Evolutionary conservation across 2,329 filamentous ascomycete genomes (phyloP), one percentile per base, ranked within the genome.

Genomic region (Fusarium clavum): DNA sequence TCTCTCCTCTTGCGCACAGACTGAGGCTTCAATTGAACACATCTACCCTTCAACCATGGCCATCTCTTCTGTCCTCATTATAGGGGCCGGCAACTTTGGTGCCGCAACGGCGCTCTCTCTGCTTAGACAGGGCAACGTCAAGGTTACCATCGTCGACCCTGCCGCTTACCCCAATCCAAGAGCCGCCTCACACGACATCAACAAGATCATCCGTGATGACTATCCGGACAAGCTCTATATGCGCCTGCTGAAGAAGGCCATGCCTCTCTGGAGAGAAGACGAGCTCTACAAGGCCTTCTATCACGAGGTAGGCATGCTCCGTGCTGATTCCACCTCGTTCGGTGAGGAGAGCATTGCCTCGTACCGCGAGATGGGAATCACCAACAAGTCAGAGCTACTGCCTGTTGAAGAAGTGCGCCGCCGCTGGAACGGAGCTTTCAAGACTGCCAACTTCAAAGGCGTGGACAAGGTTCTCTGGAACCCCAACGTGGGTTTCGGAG

Each of bases 401-500:
- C 77, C 80, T 2, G 79, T 85, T 12, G 83, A 85, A 14, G 85
- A 89, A 65, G 86, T 87, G 40, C 83, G 85, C 47, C 79, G 80
- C 72, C 76, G 87, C 59, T 89, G 87, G 77, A 85, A 86, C 45
- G 87, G 87, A 0, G 76, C 87, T 10, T 89, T 90, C 71, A 82
- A 85, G 27, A 84, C 87, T 46, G 84, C 87, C 32, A 82, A 89
- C 64, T 89, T 88, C 73, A 83, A 81, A 9, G 86, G 82, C 10
- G 82, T 88, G 47, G 85, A 86, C 64, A 84, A 84, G 68, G 82
- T 89, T 20, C 81, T 88, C 24, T 83, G 86, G 69, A 90, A 90
- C 79, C 85, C 84, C 64, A 85, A 82, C 32, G 88, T 86, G 75
- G 88, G 88, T 3, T 90, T 87, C 82, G 87, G 83, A 20, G 85